Base-by-base conservation (phyloP, 2,329 filamentous ascomycete genomes). In the Alternaria brassicae region DNA sequence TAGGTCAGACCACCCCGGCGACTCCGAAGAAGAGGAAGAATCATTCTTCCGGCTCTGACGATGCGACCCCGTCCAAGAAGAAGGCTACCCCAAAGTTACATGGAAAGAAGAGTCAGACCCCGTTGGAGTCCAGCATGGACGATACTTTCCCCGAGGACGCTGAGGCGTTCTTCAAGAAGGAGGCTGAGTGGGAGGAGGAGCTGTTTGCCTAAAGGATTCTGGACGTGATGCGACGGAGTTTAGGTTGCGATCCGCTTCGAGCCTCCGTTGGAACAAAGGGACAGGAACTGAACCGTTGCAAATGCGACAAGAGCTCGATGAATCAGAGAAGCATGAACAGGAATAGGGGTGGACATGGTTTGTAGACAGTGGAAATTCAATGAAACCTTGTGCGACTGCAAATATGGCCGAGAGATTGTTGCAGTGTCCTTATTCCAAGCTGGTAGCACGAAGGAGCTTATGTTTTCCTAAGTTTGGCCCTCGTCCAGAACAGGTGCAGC, bases 41-140 rank as follows among this genome's bases (percentile, higher is more conserved):
- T 19, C 39, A 32, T 6, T 47, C 56, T 13, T 48, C 55, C 10
- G 57, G 34, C 10, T 58, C 58, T 3, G 58, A 53, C 6, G 59
- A 60, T 9, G 3, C n/a, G 7, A 66, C 67, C 0, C 58, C 63
- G 0, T 17, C 61, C 62, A 63, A 72, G 66, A 74, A 72, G n/a
- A 68, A 66, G 53, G 42, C 56, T 4, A 62, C 57, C 0, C 49
- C 63, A 2, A 72, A 69, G 63, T 37, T 56, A 10, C 8, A 8
- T 6, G 56, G 12, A 1, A 66, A 66, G 58, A 69, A 70, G 56
- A 23, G 28, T 8, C 50, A 55, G 37, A 52, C 19, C 6, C 28
- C 41, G 0, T 9, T 25, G 0, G 56, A 61, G 9, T n/a, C n/a
- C n/a, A 25, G 39, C 6, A 45, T 30, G 10, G 53, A 37, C 30